These are phyloP conservation scores for Huntiella savannae DNA, from an alignment of 2,329 filamentous ascomycete species.

Conservation along the genomic window DNA sequence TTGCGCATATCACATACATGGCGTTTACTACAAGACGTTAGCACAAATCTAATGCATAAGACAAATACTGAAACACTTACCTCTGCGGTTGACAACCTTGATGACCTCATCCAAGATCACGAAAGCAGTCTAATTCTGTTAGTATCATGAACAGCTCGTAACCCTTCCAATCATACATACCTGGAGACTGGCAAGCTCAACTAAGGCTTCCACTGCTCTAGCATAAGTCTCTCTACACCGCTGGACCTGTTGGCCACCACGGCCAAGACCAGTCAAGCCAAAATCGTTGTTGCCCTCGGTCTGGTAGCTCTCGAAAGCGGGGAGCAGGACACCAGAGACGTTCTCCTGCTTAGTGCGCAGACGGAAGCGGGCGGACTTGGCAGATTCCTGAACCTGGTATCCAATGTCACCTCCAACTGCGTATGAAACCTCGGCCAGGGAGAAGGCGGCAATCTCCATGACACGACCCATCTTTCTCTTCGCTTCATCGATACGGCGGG, in stretches of 20 bases:
- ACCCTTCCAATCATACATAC: slow-evolving; percentile 18
- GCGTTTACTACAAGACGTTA: slow-evolving; percentile 51
- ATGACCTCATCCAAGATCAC: slow-evolving; percentile 97
- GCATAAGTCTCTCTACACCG: slow-evolving; percentile 90
- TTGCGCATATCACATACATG: slow-evolving; percentile 38
- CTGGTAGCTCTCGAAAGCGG: slow-evolving; percentile 79
- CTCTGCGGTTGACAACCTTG: slow-evolving; percentile 94
- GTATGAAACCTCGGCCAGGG: slow-evolving; percentile 90
- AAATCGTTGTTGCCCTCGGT: slow-evolving; percentile 90
- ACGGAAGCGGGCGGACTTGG: slow-evolving; percentile 79
- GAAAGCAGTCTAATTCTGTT: slow-evolving; percentile 58
- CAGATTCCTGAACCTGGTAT: slow-evolving; percentile 94
- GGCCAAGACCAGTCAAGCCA: slow-evolving; percentile 82
- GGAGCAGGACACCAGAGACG: slow-evolving; percentile 87
- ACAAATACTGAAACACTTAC: slow-evolving; percentile 24
- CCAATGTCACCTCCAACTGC: slow-evolving; percentile 88
- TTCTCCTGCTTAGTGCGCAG: slow-evolving; percentile 95
- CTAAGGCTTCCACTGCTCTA: slow-evolving; percentile 82
- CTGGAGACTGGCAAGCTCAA: slow-evolving; percentile 85
- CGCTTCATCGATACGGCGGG: slow-evolving; percentile 88
- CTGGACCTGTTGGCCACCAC: slow-evolving; percentile 94
- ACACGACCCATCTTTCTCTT: slow-evolving; percentile 99
- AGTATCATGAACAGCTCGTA: background rate
- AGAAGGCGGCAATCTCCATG: slow-evolving; percentile 98
- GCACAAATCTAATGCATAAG: background rate